Evolutionary conservation across 345 rosid genomes (phyloP).

Genomic region (Lenwebbia sp.): DNA sequence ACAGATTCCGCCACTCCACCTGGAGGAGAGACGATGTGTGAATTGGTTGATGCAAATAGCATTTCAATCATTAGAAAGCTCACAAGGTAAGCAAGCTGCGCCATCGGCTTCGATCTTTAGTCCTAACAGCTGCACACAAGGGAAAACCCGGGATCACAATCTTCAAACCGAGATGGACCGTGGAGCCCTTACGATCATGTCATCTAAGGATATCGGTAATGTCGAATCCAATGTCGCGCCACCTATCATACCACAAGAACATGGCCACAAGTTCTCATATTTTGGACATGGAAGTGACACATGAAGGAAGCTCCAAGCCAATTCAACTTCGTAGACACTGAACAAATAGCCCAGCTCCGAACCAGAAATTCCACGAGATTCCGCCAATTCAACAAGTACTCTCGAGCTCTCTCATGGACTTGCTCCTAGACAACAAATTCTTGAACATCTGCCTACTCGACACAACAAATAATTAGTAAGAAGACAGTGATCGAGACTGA

Average conservation of each 20-base stretch:
- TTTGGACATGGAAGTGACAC: not conserved
- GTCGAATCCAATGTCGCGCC: not conserved
- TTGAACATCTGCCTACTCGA: not conserved
- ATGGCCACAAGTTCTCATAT: not conserved
- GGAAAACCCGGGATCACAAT: not conserved
- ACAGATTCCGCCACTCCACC: not conserved
- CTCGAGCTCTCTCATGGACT: not conserved
- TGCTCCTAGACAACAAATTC: not conserved
- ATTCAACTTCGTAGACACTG: not conserved
- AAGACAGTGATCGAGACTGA: not conserved
- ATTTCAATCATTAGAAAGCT: not conserved
- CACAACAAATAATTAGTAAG: not conserved
- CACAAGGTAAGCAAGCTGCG: not conserved
- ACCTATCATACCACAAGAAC: not conserved
- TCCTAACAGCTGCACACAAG: not conserved
- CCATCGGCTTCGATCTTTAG: not conserved
- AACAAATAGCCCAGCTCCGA: not conserved
- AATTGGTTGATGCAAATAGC: not conserved
- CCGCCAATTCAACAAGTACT: not conserved
- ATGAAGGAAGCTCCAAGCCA: not conserved
- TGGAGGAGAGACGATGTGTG: not conserved
- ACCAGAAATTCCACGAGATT: not conserved
- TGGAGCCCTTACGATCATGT: not conserved
- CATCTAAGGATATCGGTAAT: not conserved
- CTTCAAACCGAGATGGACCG: not conserved